Percentiles rank a stretch among this genome's conserved stretches.
These are phyloP conservation scores for Agrostemma githago DNA, from an alignment of 148 eudicot genomes.

Conservation along the genomic window DNA sequence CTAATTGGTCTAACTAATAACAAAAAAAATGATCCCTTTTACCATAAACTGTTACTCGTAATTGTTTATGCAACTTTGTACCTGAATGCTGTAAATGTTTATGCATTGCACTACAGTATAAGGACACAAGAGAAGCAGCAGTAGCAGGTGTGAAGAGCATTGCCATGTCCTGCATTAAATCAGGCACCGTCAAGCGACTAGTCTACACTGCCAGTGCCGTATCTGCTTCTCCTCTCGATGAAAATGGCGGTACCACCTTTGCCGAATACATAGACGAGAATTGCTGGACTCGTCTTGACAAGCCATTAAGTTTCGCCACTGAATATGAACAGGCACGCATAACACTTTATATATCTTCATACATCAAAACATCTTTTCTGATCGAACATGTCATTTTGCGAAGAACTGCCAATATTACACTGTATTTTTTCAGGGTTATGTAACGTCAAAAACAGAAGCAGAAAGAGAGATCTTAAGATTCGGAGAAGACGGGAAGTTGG, in stretches of 20 bases:
- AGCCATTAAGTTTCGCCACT: slow-evolving; percentile 21
- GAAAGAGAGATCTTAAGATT: slow-evolving; percentile 36
- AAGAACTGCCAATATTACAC: neutral
- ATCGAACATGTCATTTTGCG: too few species aligned
- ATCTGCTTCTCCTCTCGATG: slow-evolving; percentile 49
- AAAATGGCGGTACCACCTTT: slow-evolving; percentile 41
- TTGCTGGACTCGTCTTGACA: slow-evolving; percentile 59
- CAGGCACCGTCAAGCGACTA: slow-evolving; percentile 49
- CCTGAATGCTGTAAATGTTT: neutral
- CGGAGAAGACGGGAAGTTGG: slow-evolving; percentile 16
- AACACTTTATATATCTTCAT: neutral
- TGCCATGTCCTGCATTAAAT: slow-evolving; percentile 30
- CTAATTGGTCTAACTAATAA: too few species aligned
- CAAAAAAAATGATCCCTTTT: too few species aligned
- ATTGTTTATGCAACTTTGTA: neutral
- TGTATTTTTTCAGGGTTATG: slow-evolving; percentile 29
- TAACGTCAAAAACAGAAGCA: slow-evolving; percentile 40
- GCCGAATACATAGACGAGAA: slow-evolving; percentile 41
- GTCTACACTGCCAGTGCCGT: slow-evolving; percentile 49
- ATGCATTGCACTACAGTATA: slow-evolving; percentile 24
- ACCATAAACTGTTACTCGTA: too few species aligned
- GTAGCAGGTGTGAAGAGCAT: slow-evolving; percentile 39
- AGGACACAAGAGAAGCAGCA: slow-evolving; percentile 36
- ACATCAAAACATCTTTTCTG: too few species aligned
- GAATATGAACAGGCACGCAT: neutral